phyloP scores from a whole-genome alignment of 352 stramenopile genomes.

The Peronospora farinosa region DNA sequence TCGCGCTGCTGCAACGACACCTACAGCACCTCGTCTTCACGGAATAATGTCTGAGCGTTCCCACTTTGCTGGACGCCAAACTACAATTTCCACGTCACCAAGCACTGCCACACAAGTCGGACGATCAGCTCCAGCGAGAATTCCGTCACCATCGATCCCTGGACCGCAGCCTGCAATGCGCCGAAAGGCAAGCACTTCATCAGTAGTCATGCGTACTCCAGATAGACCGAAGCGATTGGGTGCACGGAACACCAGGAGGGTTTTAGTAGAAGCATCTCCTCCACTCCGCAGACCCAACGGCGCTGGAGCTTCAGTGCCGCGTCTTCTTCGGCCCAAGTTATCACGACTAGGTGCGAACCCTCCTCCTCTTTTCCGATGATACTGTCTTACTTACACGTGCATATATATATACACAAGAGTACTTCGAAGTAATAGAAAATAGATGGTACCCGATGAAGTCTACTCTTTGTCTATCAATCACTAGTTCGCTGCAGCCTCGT shows the following conservation, averaged over 20 bases:
- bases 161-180: not conserved
- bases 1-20: conserved; percentile 4
- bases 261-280: conserved; percentile 72
- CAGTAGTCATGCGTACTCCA: conserved; percentile 69
- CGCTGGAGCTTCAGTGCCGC: conserved; percentile 14
- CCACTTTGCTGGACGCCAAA: conserved; percentile 8
- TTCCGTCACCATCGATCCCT: conserved; percentile 3
- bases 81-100: conserved; percentile 4
- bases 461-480: not conserved
- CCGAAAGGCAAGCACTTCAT: conserved; percentile 17
- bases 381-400: not conserved
- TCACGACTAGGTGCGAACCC: conserved; percentile 14
- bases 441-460: not conserved
- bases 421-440: conserved; percentile 3
- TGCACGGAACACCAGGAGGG: conserved; percentile 30
- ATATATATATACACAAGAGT: not conserved
- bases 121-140: conserved; percentile 6
- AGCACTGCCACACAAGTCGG: not conserved
- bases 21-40: conserved; percentile 8
- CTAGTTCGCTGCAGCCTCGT: conserved; percentile 27
- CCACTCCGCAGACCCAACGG: conserved; percentile 48
- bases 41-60: conserved; percentile 14
- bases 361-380: conserved; percentile 29
- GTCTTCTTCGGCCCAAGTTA: conserved; percentile 24
- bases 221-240: conserved; percentile 61